phyloP scores from a whole-genome alignment of 768 basidiomycete genomes.

The Mycena filopes region DNA sequence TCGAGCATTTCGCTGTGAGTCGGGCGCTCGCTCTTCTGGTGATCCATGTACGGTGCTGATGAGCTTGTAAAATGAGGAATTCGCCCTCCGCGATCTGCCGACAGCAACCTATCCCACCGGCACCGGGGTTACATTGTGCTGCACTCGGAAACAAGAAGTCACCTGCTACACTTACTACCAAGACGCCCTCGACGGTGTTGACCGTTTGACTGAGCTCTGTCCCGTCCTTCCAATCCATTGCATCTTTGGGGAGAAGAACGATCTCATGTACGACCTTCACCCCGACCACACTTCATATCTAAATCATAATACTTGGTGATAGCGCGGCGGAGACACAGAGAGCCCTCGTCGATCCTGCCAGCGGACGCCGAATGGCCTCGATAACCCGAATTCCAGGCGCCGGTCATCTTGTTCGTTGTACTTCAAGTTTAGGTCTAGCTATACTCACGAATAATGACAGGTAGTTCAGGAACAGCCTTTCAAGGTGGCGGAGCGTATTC shows the following conservation, averaged over 20 bases:
- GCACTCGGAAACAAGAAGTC: background rate
- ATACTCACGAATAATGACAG: background rate
- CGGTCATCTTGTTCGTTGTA: background rate
- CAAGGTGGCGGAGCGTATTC: background rate
- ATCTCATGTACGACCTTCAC: background rate
- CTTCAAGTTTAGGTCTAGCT: background rate
- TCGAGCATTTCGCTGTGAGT: background rate
- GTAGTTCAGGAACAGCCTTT: background rate
- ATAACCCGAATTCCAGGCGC: background rate
- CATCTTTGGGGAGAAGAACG: background rate
- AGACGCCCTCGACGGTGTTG: too few species aligned
- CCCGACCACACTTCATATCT: background rate
- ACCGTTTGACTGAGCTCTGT: background rate
- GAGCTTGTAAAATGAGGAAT: background rate
- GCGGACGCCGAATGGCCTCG: background rate
- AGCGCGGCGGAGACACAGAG: background rate
- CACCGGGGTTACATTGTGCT: background rate
- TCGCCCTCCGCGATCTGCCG: background rate
- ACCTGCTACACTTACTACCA: background rate
- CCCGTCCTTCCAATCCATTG: background rate
- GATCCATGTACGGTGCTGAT: background rate
- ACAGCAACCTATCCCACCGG: background rate
- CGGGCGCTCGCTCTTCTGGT: background rate
- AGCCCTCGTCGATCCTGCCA: background rate
- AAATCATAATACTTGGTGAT: too few species aligned